Evolutionary conservation across 2,329 filamentous ascomycete genomes (phyloP).

Genomic region (Pseudocercospora macadamiae): DNA sequence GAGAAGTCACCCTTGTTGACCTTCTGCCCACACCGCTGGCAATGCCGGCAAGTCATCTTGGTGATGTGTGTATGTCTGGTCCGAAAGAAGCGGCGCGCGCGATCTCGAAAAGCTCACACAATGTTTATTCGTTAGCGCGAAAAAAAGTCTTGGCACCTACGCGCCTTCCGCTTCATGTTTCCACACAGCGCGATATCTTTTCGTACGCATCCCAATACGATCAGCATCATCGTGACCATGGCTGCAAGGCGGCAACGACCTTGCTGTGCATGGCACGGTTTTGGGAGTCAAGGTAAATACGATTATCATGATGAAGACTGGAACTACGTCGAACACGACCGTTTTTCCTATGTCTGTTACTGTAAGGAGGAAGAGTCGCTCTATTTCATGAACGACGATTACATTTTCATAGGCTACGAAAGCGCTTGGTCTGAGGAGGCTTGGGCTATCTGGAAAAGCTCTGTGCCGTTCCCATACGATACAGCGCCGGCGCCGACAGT

Average conservation of each 20-base stretch:
- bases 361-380: not conserved
- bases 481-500: too few relatives aligned
- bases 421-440: too few relatives aligned
- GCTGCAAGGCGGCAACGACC: not conserved
- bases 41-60: not conserved
- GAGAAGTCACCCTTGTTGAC: not conserved
- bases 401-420: too few relatives aligned
- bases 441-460: too few relatives aligned
- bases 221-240: not conserved
- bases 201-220: not conserved
- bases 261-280: not conserved
- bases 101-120: not conserved
- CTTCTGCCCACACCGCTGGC: not conserved
- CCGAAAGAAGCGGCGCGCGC: too few relatives aligned
- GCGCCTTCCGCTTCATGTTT: not conserved
- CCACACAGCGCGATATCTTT: too few relatives aligned
- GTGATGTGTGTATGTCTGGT: not conserved
- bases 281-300: not conserved
- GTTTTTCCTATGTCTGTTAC: not conserved
- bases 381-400: not conserved
- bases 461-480: too few relatives aligned
- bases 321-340: not conserved
- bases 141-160: not conserved
- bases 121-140: not conserved
- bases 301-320: not conserved